Evolutionary conservation across 257 asterid genomes (phyloP).

Genomic region (Marsdenia floribunda): DNA sequence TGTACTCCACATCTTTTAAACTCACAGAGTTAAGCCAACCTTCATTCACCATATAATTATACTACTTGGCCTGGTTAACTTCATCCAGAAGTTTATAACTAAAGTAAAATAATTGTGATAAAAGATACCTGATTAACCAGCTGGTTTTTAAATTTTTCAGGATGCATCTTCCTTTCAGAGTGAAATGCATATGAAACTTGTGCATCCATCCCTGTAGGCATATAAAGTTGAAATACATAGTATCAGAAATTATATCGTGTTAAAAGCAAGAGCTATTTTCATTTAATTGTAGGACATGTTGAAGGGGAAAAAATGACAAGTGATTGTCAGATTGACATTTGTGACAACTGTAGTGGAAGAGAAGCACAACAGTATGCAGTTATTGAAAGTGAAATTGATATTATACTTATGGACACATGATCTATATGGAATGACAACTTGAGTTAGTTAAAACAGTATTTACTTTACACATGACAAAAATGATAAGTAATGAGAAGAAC

Average conservation of each 20-base stretch:
- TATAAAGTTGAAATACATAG: background rate
- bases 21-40: background rate
- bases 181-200: conserved; percentile 94
- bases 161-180: conserved; percentile 75
- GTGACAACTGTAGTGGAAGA: background rate
- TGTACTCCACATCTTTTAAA: background rate
- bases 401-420: background rate
- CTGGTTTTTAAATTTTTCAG: conserved; percentile 92
- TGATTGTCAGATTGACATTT: background rate
- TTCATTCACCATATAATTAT: background rate
- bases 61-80: background rate
- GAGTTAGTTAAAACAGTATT: background rate
- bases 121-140: conserved; percentile 70
- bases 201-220: conserved; percentile 83
- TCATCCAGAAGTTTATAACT: background rate
- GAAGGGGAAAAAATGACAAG: background rate
- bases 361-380: background rate
- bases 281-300: background rate
- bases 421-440: background rate
- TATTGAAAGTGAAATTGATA: background rate
- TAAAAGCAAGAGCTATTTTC: background rate
- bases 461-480: background rate
- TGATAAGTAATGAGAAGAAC: background rate
- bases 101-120: background rate
- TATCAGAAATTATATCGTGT: conserved; percentile 5